Evolutionary conservation across 805 yeast genomes (phyloP), one percentile per base, ranked within the genome.

Genomic region (Phaffomyces antillensis): DNA sequence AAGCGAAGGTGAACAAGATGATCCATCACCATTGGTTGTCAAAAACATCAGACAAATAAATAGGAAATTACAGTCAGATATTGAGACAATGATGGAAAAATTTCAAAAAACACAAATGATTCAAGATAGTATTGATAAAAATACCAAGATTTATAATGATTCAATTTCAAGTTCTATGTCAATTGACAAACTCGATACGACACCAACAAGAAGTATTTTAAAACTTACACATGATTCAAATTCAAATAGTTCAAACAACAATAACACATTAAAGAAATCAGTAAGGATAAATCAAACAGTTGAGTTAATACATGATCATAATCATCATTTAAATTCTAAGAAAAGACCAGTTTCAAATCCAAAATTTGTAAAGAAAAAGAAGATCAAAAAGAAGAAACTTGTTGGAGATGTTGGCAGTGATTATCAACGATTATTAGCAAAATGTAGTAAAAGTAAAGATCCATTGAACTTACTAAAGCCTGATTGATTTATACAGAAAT

Each of bases 281-380:
- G 58, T 53, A 5, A 42, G 54, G 31, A 53, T 55, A 23, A 35
- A 47, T 39, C 56, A 55, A 16, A 36, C 40, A n/a, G 54, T 53
- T 37, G 43, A 36, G 34, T 40, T 43, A 17, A 44, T 41, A 36
- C 40, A 8, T 7, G 31, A 16, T 18, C 12, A 28, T 28, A 10
- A 28, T 26, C 9, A 26, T 28, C 30, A 28, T 28, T 11, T 10
- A 28, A 16, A 31, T 38, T 10, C 31, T 24, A 35, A 15, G 15
- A 35, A 25, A 13, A 39, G 38, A 36, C 16, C 37, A 20, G 1
- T 18, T 18, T 16, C 15, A 25, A 24, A 25, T 36, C 13, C 36
- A 17, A 18, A 8, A 12, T 6, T 2, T 11, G 26, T 8, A n/a
- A 37, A 9, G 9, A 25, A 17, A 18, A 48, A 37, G 33, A 46